Evolutionary conservation across 305 asterid genomes (phyloP), one percentile per base, ranked within the genome.

Genomic region (Stenogyne calaminthoides): DNA sequence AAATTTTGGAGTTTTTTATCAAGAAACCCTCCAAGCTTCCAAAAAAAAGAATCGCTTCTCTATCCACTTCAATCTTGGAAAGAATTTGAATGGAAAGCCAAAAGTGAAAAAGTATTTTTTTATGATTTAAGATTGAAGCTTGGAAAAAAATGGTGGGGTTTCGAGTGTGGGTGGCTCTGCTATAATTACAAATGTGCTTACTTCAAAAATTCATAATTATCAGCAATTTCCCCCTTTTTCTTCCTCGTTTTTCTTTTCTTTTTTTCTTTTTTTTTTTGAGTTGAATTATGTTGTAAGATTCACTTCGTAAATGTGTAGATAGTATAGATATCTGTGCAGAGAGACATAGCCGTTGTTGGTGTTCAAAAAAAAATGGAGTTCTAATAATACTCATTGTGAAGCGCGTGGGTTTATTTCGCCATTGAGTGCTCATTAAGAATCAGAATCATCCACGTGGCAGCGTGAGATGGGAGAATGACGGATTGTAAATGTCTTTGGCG

Each of bases 321-420:
- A 9, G 12, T 2, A 40, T 49, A 7, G 56, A 77, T 67, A 90
- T 80, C 72, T 75, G 93, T 81, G 90, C 84, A 69, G 49, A n/a
- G 77, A 63, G 37, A 18, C 69, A 73, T 71, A 84, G 88, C 96
- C 91, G 92, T 84, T 83, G 87, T 71, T 67, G 69, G 81, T 64
- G 73, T 80, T 84, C 75, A 63, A 76, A 69, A 76, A 69, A 55
- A 8, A 56, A 32, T 25, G 71, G 25, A 9, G 12, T 1, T 4
- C 1, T 4, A 9, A 18, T 34, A 6, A 74, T 71, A 49, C 80
- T 78, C 85, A 60, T 4, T 5, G n/a, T 0, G 2, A 0, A 5
- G 70, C 66, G 83, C 85, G 87, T 83, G 85, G 3, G 0, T 2
- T 2, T 65, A 29, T 2, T 6, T 4, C 63, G 0, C 15, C 5